These are phyloP conservation scores for Candida broadrunensis DNA, from an alignment of 805 yeast genomes.

Conservation along the genomic window DNA sequence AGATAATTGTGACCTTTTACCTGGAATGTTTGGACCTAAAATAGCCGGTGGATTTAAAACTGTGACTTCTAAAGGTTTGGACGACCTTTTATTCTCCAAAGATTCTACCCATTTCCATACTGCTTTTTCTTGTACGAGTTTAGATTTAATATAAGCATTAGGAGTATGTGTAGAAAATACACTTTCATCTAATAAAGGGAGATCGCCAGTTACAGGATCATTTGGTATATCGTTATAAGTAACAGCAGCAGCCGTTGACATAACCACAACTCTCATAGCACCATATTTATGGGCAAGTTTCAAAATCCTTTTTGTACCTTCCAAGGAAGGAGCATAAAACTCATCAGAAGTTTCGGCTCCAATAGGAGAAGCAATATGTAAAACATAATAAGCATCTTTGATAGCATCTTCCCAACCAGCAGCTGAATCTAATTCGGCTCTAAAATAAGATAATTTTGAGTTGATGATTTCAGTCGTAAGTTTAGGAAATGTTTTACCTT, in stretches of 20 bases:
- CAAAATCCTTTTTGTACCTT: too few relatives aligned
- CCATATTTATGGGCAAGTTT: too few relatives aligned
- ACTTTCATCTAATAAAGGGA: too few relatives aligned
- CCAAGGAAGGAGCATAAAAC: too few relatives aligned
- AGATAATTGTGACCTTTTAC: background rate
- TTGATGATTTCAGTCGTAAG: too few relatives aligned
- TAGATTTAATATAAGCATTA: constrained; percentile 6
- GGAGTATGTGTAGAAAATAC: too few relatives aligned
- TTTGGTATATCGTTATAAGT: too few relatives aligned
- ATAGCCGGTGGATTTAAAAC: constrained; percentile 5
- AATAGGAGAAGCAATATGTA: constrained; percentile 8
- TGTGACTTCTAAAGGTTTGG: constrained; percentile 1
- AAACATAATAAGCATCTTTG: constrained; percentile 11
- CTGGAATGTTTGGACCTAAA: constrained; percentile 6
- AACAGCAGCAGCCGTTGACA: too few relatives aligned
- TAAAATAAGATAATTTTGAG: background rate
- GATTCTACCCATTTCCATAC: constrained; percentile 7
- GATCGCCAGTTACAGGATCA: too few relatives aligned
- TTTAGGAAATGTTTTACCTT: background rate
- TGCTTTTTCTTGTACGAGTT: constrained; percentile 5
- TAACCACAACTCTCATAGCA: too few relatives aligned
- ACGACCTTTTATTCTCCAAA: constrained; percentile 1
- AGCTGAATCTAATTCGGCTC: constrained; percentile 9
- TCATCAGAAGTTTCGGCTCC: background rate
- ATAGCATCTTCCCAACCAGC: constrained; percentile 12